Conservation (phyloP, 2,329 filamentous ascomycete genomes). For the Grosmannia penicillata region DNA sequence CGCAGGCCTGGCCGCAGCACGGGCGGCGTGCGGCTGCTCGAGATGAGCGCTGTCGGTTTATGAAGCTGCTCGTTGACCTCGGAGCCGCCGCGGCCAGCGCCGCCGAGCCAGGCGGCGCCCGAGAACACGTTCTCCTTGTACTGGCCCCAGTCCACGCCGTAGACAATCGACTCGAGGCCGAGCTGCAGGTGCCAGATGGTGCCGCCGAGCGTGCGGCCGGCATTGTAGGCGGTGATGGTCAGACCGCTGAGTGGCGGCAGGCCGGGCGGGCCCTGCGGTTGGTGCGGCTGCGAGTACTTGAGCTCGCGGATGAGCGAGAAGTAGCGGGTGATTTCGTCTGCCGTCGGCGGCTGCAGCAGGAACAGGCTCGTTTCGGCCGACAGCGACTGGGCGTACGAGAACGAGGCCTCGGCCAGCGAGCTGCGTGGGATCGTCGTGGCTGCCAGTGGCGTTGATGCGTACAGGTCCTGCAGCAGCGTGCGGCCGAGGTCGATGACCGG, state of each 20-base stretch:
- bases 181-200: constrained; percentile 99
- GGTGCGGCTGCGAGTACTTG: constrained; percentile 93
- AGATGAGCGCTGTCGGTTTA: constrained; percentile 86
- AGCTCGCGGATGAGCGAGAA: constrained; percentile 82
- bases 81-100: constrained; percentile 52
- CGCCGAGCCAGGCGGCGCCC: constrained; percentile 85
- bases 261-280: constrained; percentile 73
- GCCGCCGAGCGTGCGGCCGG: constrained; percentile 86
- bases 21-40: constrained; percentile 62
- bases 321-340: constrained; percentile 82
- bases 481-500: constrained; percentile 89
- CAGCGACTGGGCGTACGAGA: constrained; percentile 36
- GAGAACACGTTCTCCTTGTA: constrained; percentile 90
- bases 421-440: constrained; percentile 65
- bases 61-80: constrained; percentile 89
- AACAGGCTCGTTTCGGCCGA: constrained; percentile 35
- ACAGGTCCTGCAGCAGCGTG: constrained; percentile 81
- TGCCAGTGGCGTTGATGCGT: constrained; percentile 76
- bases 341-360: constrained; percentile 54
- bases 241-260: constrained; percentile 81
- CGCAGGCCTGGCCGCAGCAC: constrained; percentile 65
- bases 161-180: constrained; percentile 90
- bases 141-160: constrained; percentile 97
- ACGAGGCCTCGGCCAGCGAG: constrained; percentile 52
- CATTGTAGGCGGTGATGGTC: constrained; percentile 92